Evolutionary conservation across 441 rosid genomes (phyloP).

Genomic region (Cnidoscolus chayamansa): DNA sequence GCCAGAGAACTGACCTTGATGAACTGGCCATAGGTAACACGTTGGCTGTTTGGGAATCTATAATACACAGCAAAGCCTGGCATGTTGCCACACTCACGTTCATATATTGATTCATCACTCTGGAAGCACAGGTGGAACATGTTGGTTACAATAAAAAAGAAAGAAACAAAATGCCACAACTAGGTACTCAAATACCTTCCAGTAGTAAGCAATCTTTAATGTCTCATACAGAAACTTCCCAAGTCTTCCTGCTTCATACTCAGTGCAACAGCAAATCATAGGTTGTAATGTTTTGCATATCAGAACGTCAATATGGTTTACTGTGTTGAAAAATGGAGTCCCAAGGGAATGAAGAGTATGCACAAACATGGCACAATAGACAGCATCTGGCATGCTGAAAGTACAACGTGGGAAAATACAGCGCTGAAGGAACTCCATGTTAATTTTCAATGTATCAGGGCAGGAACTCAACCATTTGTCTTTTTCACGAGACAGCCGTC

Average conservation of each 20-base stretch:
- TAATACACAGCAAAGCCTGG: constrained; percentile 99
- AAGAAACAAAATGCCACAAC: neutral
- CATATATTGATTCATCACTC: constrained; percentile 96
- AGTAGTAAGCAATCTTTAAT: constrained; percentile 89
- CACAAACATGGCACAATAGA: constrained; percentile 98
- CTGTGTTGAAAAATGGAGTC: constrained; percentile 98
- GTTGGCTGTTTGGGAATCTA: constrained; percentile 95
- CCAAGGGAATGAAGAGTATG: constrained; percentile 98
- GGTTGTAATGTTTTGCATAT: constrained; percentile 99
- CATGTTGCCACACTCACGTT: constrained; percentile 97
- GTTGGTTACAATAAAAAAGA: neutral
- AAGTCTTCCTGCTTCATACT: constrained; percentile 97
- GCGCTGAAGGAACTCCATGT: constrained; percentile 99
- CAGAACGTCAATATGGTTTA: constrained; percentile 96
- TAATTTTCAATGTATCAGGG: constrained; percentile 97
- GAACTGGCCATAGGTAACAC: constrained; percentile 98
- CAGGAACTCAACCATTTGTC: constrained; percentile 99
- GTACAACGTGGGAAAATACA: constrained; percentile 99
- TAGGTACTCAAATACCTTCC: constrained; percentile 69
- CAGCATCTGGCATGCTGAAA: constrained; percentile 99
- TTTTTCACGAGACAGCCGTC: constrained; percentile 90
- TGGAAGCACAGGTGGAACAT: constrained; percentile 30
- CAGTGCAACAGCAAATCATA: constrained; percentile 99
- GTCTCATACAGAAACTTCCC: constrained; percentile 96
- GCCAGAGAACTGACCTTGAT: constrained; percentile 68